Evolutionary conservation across 805 yeast species (phyloP).

Genomic region (Saccharomyces jurei): DNA sequence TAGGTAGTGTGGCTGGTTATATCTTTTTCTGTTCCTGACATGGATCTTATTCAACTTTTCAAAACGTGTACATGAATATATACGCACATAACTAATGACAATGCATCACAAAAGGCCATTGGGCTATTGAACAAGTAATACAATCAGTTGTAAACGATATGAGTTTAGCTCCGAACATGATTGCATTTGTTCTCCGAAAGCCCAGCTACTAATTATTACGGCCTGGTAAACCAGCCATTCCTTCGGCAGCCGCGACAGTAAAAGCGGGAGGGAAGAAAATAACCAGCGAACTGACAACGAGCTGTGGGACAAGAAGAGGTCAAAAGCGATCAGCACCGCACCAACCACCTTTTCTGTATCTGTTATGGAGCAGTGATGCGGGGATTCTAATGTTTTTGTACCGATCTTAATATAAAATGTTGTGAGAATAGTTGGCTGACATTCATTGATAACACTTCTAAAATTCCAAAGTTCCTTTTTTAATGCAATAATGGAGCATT

Average conservation of each 20-base stretch:
- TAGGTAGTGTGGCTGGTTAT: conserved; percentile 8
- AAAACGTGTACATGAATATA: not conserved
- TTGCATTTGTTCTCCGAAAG: not conserved
- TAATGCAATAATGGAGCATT: not conserved
- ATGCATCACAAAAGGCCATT: not conserved
- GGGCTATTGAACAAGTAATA: not conserved
- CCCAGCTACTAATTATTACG: not conserved
- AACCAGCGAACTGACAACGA: not conserved
- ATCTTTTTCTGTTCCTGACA: not conserved
- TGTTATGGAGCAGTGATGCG: not conserved
- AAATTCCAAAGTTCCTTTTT: not conserved
- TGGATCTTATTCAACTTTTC: not conserved
- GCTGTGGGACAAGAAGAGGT: not conserved
- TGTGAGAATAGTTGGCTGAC: not conserved
- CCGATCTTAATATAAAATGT: not conserved
- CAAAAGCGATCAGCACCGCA: not conserved
- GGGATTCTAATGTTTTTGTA: not conserved
- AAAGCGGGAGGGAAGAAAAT: not conserved
- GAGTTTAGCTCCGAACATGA: not conserved
- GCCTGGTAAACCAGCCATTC: not conserved
- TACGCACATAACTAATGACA: not conserved
- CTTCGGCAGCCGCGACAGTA: not conserved
- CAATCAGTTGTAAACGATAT: not conserved
- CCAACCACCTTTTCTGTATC: not conserved
- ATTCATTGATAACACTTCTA: no score